Percentiles rank a stretch among this genome's conserved stretches.
phyloP scores from a whole-genome alignment of 192 early-diverging fungal genomes.

The Piromyces finnis region DNA sequence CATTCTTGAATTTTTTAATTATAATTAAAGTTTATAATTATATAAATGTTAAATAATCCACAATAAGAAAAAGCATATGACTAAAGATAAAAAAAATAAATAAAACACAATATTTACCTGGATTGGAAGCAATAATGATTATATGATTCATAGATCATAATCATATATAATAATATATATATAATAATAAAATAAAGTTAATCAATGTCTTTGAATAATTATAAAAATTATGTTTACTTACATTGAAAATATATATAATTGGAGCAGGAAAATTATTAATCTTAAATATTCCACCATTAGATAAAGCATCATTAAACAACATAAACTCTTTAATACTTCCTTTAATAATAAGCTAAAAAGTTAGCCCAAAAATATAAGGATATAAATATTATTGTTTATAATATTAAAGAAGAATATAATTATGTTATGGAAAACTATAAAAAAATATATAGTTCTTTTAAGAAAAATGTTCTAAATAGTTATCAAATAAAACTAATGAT shows the following conservation, averaged over 20 bases:
- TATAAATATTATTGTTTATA: background rate
- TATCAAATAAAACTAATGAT: background rate
- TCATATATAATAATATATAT: no score
- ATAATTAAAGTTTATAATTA: no score
- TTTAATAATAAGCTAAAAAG: background rate
- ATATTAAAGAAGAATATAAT: background rate
- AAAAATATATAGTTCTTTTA: background rate
- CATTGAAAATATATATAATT: background rate
- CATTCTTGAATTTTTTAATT: no score
- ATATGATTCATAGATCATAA: no score
- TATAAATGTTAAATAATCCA: no score
- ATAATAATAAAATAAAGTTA: no score
- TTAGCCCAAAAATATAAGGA: background rate
- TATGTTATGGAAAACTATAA: background rate
- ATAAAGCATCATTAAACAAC: background rate
- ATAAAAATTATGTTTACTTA: background rate
- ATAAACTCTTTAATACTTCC: no score
- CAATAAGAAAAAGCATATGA: no score
- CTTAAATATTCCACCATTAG: background rate
- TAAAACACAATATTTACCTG: no score
- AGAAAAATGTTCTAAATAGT: background rate
- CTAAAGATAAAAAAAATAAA: no score
- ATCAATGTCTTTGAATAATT: no score
- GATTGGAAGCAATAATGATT: no score
- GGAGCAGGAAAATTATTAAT: background rate